A percentile compares a stretch with the other conserved stretches of the same genome.
Evolutionary conservation across 352 stramenopile genomes (phyloP).

Genomic region (Phytophthora foliorum): DNA sequence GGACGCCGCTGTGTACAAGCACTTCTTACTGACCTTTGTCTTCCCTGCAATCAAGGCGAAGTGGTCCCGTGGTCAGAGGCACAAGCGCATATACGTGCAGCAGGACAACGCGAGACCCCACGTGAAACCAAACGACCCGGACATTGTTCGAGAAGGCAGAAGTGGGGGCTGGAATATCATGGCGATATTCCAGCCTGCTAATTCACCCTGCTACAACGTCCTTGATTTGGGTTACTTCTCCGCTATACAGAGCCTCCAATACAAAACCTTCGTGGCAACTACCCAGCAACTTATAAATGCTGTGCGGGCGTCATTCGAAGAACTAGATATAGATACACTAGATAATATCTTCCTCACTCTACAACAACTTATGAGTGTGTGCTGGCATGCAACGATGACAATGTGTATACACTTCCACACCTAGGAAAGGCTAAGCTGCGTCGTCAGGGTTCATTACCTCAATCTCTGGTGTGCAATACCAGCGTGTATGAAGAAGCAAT

Average conservation of each 20-base stretch:
- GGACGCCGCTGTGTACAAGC: background rate
- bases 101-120: background rate
- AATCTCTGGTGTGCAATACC: background rate
- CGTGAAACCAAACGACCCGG: background rate
- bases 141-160: background rate
- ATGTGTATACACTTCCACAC: background rate
- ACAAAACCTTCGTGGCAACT: background rate
- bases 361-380: slow-evolving; percentile 1
- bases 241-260: background rate
- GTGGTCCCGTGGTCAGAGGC: background rate
- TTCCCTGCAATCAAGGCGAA: background rate
- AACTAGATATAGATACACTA: background rate
- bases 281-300: background rate
- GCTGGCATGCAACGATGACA: background rate
- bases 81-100: background rate
- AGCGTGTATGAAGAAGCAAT: background rate
- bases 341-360: background rate
- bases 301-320: background rate
- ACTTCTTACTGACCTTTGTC: background rate
- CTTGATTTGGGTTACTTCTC: background rate
- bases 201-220: background rate
- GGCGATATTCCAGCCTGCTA: background rate
- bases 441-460: background rate
- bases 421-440: background rate
- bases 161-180: background rate